Percentiles rank a stretch among this genome's conserved stretches.
These are phyloP conservation scores for Pseudogymnoascus sp. DNA, from an alignment of 2,329 filamentous ascomycete species.

Conservation along the genomic window DNA sequence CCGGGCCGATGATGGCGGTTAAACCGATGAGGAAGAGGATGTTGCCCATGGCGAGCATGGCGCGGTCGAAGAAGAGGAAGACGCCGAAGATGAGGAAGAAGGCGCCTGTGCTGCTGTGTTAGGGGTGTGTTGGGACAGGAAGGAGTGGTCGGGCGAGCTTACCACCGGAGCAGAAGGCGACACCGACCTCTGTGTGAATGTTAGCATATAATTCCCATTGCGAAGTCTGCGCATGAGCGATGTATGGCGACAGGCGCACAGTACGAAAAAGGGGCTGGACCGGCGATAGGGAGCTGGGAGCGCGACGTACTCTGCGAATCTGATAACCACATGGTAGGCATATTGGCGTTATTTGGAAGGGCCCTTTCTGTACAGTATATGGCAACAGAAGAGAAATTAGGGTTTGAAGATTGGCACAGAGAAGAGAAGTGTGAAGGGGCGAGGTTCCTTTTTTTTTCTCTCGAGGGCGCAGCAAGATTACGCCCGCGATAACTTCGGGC, in stretches of 20 bases:
- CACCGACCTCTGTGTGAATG: conserved; percentile 70
- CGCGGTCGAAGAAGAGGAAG: conserved; percentile 94
- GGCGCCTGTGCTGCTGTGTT: conserved; percentile 53
- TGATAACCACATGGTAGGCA: conserved; percentile 78
- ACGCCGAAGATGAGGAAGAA: conserved; percentile 94
- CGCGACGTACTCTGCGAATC: conserved; percentile 78
- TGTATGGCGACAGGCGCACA: conserved; percentile 21
- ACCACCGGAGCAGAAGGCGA: conserved; percentile 97
- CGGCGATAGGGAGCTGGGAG: not conserved
- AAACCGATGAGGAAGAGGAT: conserved; percentile 97
- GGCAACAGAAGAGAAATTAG: not conserved
- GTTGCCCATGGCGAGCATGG: conserved; percentile 98
- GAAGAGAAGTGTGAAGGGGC: not conserved
- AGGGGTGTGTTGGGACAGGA: not conserved
- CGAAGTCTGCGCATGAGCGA: not conserved
- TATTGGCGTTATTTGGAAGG: conserved; percentile 18
- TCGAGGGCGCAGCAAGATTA: conserved; percentile 7
- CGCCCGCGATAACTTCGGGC: not conserved
- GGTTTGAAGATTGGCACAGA: not conserved
- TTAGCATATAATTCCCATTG: conserved; percentile 23
- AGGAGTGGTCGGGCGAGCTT: conserved; percentile 41
- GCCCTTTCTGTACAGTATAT: not conserved
- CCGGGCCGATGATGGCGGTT: conserved; percentile 86
- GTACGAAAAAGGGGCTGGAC: conserved; percentile 7
- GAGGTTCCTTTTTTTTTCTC: not conserved